A percentile compares a stretch with the other conserved stretches of the same genome.
Conservation (phyloP, 2,329 filamentous ascomycete species). For the Trichoderma lentiforme region DNA sequence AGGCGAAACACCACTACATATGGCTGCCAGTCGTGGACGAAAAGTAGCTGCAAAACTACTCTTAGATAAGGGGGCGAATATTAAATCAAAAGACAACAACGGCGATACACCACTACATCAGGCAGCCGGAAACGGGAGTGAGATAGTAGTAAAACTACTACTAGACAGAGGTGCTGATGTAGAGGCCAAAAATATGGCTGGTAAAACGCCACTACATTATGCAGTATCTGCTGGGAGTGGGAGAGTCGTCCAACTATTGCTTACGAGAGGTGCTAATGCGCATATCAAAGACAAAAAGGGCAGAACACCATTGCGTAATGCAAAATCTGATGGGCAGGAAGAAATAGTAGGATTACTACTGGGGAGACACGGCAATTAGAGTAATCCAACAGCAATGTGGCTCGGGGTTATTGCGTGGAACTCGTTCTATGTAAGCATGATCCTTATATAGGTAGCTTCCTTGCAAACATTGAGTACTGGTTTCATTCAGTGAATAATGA, state of each 20-base stretch:
- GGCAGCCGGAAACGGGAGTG: accelerated
- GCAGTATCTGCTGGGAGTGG: background rate
- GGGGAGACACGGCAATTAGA: background rate
- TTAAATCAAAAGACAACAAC: background rate
- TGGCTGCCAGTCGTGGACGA: background rate
- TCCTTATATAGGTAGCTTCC: background rate
- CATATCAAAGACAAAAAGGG: background rate
- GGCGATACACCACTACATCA: background rate
- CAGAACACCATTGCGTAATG: background rate
- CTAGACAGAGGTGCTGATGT: background rate
- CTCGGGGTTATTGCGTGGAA: accelerated
- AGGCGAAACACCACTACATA: background rate
- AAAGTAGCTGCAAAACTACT: background rate
- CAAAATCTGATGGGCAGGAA: background rate
- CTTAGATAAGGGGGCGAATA: background rate
- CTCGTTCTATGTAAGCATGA: background rate
- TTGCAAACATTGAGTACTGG: background rate
- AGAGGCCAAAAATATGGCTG: background rate
- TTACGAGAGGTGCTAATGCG: background rate
- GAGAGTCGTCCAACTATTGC: background rate
- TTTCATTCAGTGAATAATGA: background rate
- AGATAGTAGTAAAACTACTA: background rate
- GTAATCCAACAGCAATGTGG: background rate
- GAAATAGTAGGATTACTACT: background rate
- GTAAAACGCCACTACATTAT: background rate